These are phyloP conservation scores for Syzygium grande DNA, from an alignment of 345 rosid species.

Conservation along the genomic window DNA sequence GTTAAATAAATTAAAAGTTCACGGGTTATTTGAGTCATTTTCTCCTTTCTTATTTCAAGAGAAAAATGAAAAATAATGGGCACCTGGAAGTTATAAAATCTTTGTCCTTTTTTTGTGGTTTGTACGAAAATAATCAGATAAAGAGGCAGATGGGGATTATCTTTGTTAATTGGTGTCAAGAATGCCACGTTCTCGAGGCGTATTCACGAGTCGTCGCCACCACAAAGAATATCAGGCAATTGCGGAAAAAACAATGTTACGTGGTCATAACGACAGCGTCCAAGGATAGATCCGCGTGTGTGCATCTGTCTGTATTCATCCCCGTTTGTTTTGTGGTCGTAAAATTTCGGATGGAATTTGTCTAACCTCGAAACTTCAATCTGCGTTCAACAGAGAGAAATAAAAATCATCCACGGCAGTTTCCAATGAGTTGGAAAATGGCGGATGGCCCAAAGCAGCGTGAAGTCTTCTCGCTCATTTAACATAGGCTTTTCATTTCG, in stretches of 20 bases:
- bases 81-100: neutral
- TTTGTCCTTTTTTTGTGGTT: neutral
- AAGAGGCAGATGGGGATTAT: neutral
- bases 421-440: neutral
- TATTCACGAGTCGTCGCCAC: neutral
- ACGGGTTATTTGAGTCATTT: too few species aligned
- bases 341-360: neutral
- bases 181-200: neutral
- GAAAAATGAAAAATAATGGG: neutral
- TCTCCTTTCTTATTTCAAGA: neutral
- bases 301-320: neutral
- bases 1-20: too few species aligned
- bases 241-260: neutral
- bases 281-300: neutral
- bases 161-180: neutral
- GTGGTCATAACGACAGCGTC: neutral
- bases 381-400: neutral
- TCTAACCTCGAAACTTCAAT: neutral
- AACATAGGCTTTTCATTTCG: accelerated
- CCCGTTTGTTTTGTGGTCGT: too few species aligned
- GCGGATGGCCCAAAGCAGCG: neutral
- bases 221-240: neutral
- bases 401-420: neutral
- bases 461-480: accelerated
- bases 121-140: neutral